phyloP scores from a whole-genome alignment of 495 filamentous ascomycete genomes.

The Tricharina praecox region DNA sequence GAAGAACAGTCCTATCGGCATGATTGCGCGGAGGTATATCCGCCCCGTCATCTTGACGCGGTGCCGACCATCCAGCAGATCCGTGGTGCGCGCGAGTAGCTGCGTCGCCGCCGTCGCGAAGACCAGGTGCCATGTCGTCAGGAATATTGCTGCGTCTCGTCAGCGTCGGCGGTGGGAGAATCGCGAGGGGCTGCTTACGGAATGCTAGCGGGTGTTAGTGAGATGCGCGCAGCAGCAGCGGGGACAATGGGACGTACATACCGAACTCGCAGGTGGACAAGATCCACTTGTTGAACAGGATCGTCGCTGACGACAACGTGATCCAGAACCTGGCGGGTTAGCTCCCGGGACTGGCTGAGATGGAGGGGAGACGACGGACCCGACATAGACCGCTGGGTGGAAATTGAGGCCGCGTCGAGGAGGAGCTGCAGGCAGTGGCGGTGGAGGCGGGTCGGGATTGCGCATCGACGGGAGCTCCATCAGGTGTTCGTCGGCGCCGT shows the following conservation, averaged over 20 bases:
- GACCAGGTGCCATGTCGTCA: slow-evolving; percentile 83
- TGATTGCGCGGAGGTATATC: slow-evolving; percentile 76
- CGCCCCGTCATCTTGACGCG: slow-evolving; percentile 84
- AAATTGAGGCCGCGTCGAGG: slow-evolving; percentile 26
- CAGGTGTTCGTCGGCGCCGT: neutral
- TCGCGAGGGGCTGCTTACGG: slow-evolving; percentile 27
- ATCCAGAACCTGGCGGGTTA: slow-evolving; percentile 53
- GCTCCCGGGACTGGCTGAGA: slow-evolving; percentile 6
- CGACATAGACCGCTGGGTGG: slow-evolving; percentile 76
- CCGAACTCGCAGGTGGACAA: slow-evolving; percentile 52
- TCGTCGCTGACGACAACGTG: slow-evolving; percentile 72
- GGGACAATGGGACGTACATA: slow-evolving; percentile 34
- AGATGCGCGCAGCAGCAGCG: neutral
- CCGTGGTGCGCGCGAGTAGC: slow-evolving; percentile 67
- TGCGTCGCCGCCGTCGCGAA: slow-evolving; percentile 87
- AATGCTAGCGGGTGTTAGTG: slow-evolving; percentile 19
- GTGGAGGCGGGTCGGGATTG: slow-evolving; percentile 2
- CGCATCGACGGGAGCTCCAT: neutral
- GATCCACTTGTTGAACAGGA: slow-evolving; percentile 99
- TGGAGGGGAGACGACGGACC: slow-evolving; percentile 40
- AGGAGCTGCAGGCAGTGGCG: neutral
- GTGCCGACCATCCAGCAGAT: slow-evolving; percentile 77
- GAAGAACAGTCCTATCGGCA: slow-evolving; percentile 87
- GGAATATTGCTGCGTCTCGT: slow-evolving; percentile 37
- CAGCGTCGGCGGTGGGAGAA: neutral